Evolutionary conservation across 805 yeast genomes (phyloP).

Genomic region (Candida broadrunensis): DNA sequence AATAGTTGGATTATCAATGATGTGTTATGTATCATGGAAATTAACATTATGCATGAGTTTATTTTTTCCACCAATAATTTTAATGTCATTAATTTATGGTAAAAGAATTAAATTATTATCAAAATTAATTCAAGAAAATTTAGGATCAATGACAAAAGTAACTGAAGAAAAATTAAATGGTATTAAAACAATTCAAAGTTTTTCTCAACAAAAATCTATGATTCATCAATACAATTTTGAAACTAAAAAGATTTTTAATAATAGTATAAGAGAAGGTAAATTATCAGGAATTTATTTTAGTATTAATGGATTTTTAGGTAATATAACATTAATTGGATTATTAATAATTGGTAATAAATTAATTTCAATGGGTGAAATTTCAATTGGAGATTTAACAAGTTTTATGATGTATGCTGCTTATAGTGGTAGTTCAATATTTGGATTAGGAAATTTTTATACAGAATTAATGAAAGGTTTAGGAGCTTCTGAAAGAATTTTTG

Average conservation of each 20-base stretch:
- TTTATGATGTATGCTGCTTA: constrained; percentile 95
- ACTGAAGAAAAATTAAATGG: constrained; percentile 90
- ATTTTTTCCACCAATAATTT: constrained; percentile 78
- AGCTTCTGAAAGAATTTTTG: constrained; percentile 89
- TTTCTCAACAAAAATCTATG: constrained; percentile 80
- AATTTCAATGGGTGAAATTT: constrained; percentile 71
- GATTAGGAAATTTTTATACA: constrained; percentile 85
- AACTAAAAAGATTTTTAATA: constrained; percentile 59
- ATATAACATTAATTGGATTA: constrained; percentile 71
- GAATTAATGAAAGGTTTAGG: constrained; percentile 98
- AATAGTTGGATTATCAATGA: constrained; percentile 84
- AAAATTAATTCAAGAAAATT: constrained; percentile 72
- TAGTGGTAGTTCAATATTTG: constrained; percentile 90
- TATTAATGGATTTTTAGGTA: constrained; percentile 81
- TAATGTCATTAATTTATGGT: constrained; percentile 82
- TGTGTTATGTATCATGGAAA: constrained; percentile 82
- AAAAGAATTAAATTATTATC: constrained; percentile 71
- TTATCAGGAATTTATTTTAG: constrained; percentile 76
- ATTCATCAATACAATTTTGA: constrained; percentile 71
- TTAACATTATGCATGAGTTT: constrained; percentile 78
- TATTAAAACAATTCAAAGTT: constrained; percentile 82
- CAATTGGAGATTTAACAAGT: constrained; percentile 86
- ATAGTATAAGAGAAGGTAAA: constrained; percentile 77
- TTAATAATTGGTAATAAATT: constrained; percentile 78
- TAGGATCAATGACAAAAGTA: constrained; percentile 84